phyloP scores from a whole-genome alignment of 306 rosid species.

The Sesbania bispinosa region DNA sequence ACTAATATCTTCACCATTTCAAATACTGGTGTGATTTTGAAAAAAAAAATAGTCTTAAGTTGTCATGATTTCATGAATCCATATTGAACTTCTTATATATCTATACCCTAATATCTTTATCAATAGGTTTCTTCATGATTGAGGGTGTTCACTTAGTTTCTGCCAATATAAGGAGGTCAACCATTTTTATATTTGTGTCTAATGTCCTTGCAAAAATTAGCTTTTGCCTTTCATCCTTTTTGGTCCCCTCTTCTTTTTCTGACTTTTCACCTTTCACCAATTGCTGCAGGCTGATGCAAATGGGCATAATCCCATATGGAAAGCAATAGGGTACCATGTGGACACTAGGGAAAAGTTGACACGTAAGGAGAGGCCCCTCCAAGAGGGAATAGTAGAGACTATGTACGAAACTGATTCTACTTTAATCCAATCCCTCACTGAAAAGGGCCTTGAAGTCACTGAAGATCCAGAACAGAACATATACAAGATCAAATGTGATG shows the following conservation, averaged over 20 bases:
- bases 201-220: neutral
- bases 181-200: neutral
- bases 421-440: conserved; percentile 47
- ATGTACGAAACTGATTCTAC: conserved; percentile 46
- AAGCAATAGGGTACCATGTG: conserved; percentile 63
- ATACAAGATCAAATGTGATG: conserved; percentile 85
- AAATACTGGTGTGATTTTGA: no score
- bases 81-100: no score
- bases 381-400: conserved; percentile 70
- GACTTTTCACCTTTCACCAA: neutral
- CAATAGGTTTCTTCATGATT: neutral
- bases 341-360: conserved; percentile 46
- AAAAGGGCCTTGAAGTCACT: conserved; percentile 63
- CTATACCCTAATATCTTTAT: no score
- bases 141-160: neutral
- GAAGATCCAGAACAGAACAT: conserved; percentile 36
- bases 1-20: no score
- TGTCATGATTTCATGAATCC: no score
- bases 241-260: neutral
- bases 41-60: no score
- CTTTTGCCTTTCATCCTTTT: neutral
- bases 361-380: conserved; percentile 66
- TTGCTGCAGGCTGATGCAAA: conserved; percentile 52
- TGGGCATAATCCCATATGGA: conserved; percentile 60
- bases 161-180: neutral